These are phyloP conservation scores for Aristolochia californica DNA, from an alignment of 164 flowering plant species.

Conservation along the genomic window DNA sequence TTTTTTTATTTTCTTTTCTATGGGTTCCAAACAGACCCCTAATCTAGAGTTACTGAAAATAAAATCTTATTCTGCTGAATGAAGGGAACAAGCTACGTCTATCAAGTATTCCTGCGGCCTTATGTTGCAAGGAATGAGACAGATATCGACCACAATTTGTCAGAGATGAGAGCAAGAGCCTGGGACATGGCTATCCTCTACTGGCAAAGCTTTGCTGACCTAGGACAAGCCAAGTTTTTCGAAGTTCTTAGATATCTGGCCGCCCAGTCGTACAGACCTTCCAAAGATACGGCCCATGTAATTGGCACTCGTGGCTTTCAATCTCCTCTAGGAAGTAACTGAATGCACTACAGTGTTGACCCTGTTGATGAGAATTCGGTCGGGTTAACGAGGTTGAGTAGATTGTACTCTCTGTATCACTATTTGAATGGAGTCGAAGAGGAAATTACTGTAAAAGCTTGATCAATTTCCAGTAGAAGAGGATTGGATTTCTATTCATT, in stretches of 20 bases:
- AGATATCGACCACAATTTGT: slow-evolving; percentile 48
- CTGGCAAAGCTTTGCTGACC: slow-evolving; percentile 36
- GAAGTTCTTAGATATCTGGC: slow-evolving; percentile 37
- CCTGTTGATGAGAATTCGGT: too few relatives aligned
- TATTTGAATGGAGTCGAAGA: too few relatives aligned
- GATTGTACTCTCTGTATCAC: too few relatives aligned
- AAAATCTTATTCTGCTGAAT: neutral
- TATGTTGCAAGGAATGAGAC: slow-evolving; percentile 41
- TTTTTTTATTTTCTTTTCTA: too few relatives aligned
- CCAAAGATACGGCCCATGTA: slow-evolving; percentile 9
- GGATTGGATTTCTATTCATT: too few relatives aligned
- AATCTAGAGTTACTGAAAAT: too few relatives aligned
- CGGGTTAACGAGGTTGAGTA: too few relatives aligned
- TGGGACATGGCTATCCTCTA: slow-evolving; percentile 50
- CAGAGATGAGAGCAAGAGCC: slow-evolving; percentile 36
- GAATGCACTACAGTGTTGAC: too few relatives aligned
- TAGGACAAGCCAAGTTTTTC: slow-evolving; percentile 43
- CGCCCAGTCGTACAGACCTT: slow-evolving; percentile 24
- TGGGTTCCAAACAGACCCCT: too few relatives aligned
- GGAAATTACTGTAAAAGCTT: too few relatives aligned
- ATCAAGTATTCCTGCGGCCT: slow-evolving; percentile 47
- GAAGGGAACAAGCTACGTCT: slow-evolving; percentile 64
- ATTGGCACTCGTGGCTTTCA: neutral
- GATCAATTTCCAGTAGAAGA: too few relatives aligned
- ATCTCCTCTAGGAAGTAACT: neutral